phyloP scores from a whole-genome alignment of 768 basidiomycete species.

The Rhizopogon salebrosus region DNA sequence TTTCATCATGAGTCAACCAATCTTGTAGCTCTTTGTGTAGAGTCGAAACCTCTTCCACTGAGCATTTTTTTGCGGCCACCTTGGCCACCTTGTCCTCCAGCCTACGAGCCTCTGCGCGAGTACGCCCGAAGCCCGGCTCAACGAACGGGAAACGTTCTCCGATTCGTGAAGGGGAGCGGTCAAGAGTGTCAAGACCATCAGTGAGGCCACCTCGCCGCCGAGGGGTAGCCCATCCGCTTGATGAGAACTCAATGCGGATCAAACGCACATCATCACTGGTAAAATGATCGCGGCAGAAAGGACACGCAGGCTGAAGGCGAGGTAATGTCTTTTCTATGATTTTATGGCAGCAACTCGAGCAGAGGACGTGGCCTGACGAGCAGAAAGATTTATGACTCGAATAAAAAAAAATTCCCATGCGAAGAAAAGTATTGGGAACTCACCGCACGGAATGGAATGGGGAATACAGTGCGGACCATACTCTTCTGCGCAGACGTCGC shows the following conservation, averaged over 20 bases:
- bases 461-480: constrained; percentile 70
- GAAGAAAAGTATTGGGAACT: constrained; percentile 18
- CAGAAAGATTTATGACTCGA: not conserved
- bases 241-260: constrained; percentile 73
- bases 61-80: constrained; percentile 81
- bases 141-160: constrained; percentile 45
- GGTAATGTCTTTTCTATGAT: constrained; percentile 78
- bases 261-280: constrained; percentile 60
- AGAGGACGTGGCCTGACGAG: constrained; percentile 69
- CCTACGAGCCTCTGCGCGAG: constrained; percentile 52
- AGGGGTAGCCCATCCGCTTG: constrained; percentile 67
- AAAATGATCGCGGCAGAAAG: constrained; percentile 80
- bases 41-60: constrained; percentile 76
- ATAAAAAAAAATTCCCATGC: constrained; percentile 18
- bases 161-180: constrained; percentile 39
- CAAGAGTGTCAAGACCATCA: constrained; percentile 36
- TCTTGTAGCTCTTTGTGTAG: constrained; percentile 77
- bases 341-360: constrained; percentile 69
- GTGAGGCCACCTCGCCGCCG: constrained; percentile 48
- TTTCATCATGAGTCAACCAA: constrained; percentile 61
- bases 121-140: constrained; percentile 35
- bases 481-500: constrained; percentile 89
- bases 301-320: constrained; percentile 69
- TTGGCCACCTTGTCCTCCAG: constrained; percentile 76
- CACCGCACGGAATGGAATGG: constrained; percentile 80